These are phyloP conservation scores for Neolentinus lepideus DNA, from an alignment of 1,284 basidiomycete genomes.

Conservation along the genomic window DNA sequence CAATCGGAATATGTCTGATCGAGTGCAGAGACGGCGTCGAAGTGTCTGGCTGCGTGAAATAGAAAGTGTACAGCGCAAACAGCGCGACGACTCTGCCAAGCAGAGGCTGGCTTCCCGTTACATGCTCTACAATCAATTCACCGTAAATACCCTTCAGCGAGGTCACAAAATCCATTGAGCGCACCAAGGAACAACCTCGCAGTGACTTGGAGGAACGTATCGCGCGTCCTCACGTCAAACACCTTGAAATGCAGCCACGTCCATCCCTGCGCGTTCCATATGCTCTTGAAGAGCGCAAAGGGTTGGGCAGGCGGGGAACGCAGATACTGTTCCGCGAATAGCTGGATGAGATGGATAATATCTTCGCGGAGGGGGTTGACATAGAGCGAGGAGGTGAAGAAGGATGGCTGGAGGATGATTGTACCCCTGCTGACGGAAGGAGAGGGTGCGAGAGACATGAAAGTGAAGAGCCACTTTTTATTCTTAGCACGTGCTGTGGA, in stretches of 20 bases:
- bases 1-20: constrained; percentile 43
- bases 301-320: constrained; percentile 30
- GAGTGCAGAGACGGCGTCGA: constrained; percentile 41
- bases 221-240: constrained; percentile 55
- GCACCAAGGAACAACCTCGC: constrained; percentile 61
- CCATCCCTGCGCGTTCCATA: constrained; percentile 68
- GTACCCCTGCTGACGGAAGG: constrained; percentile 46
- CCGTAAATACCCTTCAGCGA: constrained; percentile 2
- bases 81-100: constrained; percentile 48
- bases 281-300: constrained; percentile 57
- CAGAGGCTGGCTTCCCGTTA: constrained; percentile 37
- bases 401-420: constrained; percentile 58
- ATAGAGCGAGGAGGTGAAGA: constrained; percentile 71
- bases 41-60: constrained; percentile 51
- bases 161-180: constrained; percentile 11
- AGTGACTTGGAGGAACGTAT: constrained; percentile 48
- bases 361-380: constrained; percentile 61
- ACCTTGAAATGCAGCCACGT: constrained; percentile 65
- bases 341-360: constrained; percentile 39
- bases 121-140: constrained; percentile 37
- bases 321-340: constrained; percentile 40
- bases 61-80: constrained; percentile 64
- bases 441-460: constrained; percentile 35
- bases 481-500: too few relatives aligned
- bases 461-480: too few relatives aligned